phyloP scores from a whole-genome alignment of 2,329 filamentous ascomycete genomes.

The Cyphellophora attinorum region DNA sequence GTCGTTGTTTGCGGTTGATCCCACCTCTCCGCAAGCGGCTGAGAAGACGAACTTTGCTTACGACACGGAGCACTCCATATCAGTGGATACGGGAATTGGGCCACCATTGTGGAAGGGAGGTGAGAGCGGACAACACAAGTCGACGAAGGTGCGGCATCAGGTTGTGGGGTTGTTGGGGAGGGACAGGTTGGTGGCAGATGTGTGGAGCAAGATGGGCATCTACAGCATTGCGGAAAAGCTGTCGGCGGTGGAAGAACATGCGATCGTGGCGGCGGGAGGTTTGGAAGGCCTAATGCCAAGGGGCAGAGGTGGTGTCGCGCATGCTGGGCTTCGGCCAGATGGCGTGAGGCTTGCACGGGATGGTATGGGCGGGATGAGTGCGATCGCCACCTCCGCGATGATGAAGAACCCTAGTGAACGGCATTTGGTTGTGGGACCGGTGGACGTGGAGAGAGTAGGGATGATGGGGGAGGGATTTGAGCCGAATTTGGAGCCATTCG shows the following conservation, averaged over 20 bases:
- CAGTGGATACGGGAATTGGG: constrained; percentile 15
- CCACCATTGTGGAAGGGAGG: constrained; percentile 12
- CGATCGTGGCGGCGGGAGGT: constrained; percentile 8
- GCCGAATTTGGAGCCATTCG: no score
- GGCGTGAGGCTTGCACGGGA: no score
- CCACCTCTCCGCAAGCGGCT: constrained; percentile 7
- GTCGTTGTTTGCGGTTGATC: constrained; percentile 15
- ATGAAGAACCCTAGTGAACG: no score
- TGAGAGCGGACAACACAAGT: constrained; percentile 5
- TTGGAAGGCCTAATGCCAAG: constrained; percentile 4
- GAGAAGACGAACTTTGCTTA: not conserved
- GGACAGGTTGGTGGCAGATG: constrained; percentile 7
- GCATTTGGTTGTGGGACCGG: not conserved
- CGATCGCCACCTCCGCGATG: no score
- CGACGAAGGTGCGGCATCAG: constrained; percentile 17
- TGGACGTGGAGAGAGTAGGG: constrained; percentile 4
- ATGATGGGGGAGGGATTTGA: no score
- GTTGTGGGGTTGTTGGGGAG: constrained; percentile 12
- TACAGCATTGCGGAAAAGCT: constrained; percentile 17
- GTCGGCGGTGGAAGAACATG: constrained; percentile 16
- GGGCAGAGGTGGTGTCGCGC: no score
- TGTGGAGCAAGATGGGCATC: constrained; percentile 13
- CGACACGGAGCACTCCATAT: constrained; percentile 12
- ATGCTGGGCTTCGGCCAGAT: no score
- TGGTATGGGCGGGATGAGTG: no score